Evolutionary conservation across 2,329 filamentous ascomycete genomes (phyloP), one percentile per base, ranked within the genome.

Genomic region (Cytospora leucostoma): DNA sequence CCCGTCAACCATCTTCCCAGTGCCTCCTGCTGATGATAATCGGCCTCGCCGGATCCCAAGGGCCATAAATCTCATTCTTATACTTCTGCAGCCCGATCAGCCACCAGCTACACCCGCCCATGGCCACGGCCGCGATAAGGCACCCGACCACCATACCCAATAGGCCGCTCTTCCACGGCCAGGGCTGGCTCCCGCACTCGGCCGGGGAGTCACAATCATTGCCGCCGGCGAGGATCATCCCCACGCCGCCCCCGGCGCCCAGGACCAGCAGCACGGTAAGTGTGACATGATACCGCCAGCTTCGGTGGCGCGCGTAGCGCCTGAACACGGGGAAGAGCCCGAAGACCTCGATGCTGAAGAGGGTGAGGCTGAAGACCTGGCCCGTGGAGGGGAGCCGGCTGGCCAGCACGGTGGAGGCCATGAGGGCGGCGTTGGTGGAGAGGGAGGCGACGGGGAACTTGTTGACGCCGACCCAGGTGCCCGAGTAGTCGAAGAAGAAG

Each of bases 51-150:
- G 94, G 93, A 78, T 99, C 95, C 95, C 95, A 99, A 1, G 95
- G 95, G 51, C 95, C 95, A 72, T 93, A 92, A 69, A 99, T 97
- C 77, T 98, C 95, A 74, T 98, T 98, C 81, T 99, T 99, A 78
- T 98, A 99, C 78, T 96, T 94, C 77, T 99, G 95, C 75, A 99
- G 76, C 10, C 93, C 91, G 72, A 99, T 98, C 67, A 99, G 78
- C 93, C 95, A 98, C 94, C 93, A 98, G 73, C 92, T 96, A 74
- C 93, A 97, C 13, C 93, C 89, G 1, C 94, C 95, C 87, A 97
- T 96, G 2, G 88, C 88, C 60, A 97, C 74, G 5, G 88, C 86
- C 0, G 90, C 89, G 27, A 92, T 80, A 11, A 94, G 71, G n/a
- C 87, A 85, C 6, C 92, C 92, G 7, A 96, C 79, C 1, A 94